Conservation (phyloP, 495 filamentous ascomycete genomes). For the Penicillium lagena region DNA sequence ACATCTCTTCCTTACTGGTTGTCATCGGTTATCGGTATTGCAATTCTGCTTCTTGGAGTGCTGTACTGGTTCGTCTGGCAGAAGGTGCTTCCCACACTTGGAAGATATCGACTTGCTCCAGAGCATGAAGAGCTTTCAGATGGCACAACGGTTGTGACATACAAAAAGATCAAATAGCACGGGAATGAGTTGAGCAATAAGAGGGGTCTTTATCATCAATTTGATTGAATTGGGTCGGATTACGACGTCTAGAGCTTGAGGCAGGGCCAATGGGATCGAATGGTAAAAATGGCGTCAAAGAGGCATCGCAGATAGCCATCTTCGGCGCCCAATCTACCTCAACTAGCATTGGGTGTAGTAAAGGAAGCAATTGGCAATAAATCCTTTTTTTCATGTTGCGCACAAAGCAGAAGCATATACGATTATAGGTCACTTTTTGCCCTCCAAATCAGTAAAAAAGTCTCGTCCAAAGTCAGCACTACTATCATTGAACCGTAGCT, state of each 20-base stretch:
- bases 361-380: too few relatives aligned
- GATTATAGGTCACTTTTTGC: slow-evolving; percentile 30
- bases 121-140: slow-evolving; percentile 8
- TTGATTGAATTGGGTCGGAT: too few relatives aligned
- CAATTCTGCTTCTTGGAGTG: slow-evolving; percentile 17
- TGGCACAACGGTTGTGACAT: slow-evolving; percentile 14
- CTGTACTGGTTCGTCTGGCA: slow-evolving; percentile 26
- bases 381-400: too few relatives aligned
- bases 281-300: too few relatives aligned
- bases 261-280: too few relatives aligned
- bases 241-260: too few relatives aligned
- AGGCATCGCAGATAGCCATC: too few relatives aligned
- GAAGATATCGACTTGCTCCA: slow-evolving; percentile 7
- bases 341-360: too few relatives aligned
- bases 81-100: slow-evolving; percentile 3
- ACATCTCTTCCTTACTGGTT: slow-evolving; percentile 34
- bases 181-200: too few relatives aligned
- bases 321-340: too few relatives aligned
- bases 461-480: slow-evolving; percentile 47
- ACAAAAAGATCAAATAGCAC: slow-evolving; percentile 3
- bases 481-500: slow-evolving; percentile 55
- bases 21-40: slow-evolving; percentile 27
- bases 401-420: too few relatives aligned
- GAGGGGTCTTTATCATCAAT: too few relatives aligned
- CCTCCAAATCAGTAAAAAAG: slow-evolving; percentile 57